Conservation (phyloP, 2,329 filamentous ascomycete species). For the Xylogone sp. region DNA sequence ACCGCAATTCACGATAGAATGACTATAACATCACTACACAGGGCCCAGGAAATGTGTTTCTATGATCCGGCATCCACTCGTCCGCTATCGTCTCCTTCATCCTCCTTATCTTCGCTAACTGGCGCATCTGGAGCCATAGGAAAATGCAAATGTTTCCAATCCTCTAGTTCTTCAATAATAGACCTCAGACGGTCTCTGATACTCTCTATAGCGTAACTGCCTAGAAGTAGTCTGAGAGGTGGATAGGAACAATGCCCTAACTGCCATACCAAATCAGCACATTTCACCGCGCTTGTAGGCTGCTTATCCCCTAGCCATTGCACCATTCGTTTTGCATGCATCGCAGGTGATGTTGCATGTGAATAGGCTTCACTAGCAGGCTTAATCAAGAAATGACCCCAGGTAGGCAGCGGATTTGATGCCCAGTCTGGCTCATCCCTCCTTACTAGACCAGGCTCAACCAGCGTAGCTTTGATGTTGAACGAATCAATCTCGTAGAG, state of each 20-base stretch:
- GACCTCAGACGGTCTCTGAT: slow-evolving; percentile 85
- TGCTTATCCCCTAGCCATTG: slow-evolving; percentile 93
- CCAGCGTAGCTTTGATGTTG: slow-evolving; percentile 89
- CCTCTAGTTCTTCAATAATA: slow-evolving; percentile 91
- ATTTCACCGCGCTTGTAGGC: slow-evolving; percentile 88
- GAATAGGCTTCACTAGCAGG: slow-evolving; percentile 78
- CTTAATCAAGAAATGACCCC: slow-evolving; percentile 91
- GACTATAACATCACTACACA: background rate
- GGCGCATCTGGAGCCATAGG: slow-evolving; percentile 39
- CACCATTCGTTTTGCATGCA: slow-evolving; percentile 86
- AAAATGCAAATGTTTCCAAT: slow-evolving; percentile 86
- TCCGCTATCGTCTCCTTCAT: slow-evolving; percentile 20
- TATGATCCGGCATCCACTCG: slow-evolving; percentile 12
- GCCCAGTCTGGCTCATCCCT: slow-evolving; percentile 70
- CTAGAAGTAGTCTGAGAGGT: slow-evolving; percentile 79
- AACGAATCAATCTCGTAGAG: slow-evolving; percentile 90
- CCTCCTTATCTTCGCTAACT: slow-evolving; percentile 29
- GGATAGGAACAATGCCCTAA: slow-evolving; percentile 93
- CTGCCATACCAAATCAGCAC: slow-evolving; percentile 91
- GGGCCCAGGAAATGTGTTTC: background rate
- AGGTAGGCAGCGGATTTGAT: slow-evolving; percentile 62
- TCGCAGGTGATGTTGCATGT: slow-evolving; percentile 72
- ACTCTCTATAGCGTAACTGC: slow-evolving; percentile 93
- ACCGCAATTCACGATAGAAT: background rate
- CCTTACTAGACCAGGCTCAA: slow-evolving; percentile 84